A percentile compares a stretch with the other conserved stretches of the same genome.
phyloP scores from a whole-genome alignment of 1,139 yeast genomes.

The Zygosaccharomyces sapae region DNA sequence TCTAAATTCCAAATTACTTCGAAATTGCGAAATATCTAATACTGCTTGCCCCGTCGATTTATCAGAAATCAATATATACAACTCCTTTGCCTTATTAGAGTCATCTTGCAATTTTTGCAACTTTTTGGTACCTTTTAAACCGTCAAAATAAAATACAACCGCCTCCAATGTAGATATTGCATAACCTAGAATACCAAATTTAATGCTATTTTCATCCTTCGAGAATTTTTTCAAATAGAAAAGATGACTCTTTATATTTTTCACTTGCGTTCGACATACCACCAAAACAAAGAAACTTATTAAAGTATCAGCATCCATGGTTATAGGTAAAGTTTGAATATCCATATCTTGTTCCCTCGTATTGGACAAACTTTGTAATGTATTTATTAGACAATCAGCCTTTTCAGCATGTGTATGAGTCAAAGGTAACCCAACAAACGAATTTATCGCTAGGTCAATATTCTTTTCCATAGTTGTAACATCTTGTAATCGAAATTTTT shows the following conservation, averaged over 20 bases:
- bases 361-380: conserved; percentile 50
- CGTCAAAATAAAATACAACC: conserved; percentile 54
- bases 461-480: conserved; percentile 42
- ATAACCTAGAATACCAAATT: conserved; percentile 55
- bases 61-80: conserved; percentile 23
- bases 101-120: conserved; percentile 9
- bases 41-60: conserved; percentile 37
- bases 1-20: conserved; percentile 41
- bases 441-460: conserved; percentile 50
- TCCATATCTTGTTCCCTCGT: conserved; percentile 11
- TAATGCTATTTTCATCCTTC: conserved; percentile 42
- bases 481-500: conserved; percentile 33
- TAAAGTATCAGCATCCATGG: conserved; percentile 76
- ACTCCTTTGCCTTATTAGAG: conserved; percentile 6
- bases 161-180: conserved; percentile 79
- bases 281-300: conserved; percentile 71
- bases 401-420: conserved; percentile 53
- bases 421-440: conserved; percentile 49
- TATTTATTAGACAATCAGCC: conserved; percentile 48
- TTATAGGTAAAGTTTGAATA: conserved; percentile 25
- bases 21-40: conserved; percentile 7
- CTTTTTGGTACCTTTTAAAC: conserved; percentile 10
- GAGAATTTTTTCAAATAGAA: conserved; percentile 62
- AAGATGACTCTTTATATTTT: conserved; percentile 59
- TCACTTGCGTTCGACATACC: conserved; percentile 58